Evolutionary conservation across 1,139 yeast genomes (phyloP).

Genomic region (Pichia cactophila): DNA sequence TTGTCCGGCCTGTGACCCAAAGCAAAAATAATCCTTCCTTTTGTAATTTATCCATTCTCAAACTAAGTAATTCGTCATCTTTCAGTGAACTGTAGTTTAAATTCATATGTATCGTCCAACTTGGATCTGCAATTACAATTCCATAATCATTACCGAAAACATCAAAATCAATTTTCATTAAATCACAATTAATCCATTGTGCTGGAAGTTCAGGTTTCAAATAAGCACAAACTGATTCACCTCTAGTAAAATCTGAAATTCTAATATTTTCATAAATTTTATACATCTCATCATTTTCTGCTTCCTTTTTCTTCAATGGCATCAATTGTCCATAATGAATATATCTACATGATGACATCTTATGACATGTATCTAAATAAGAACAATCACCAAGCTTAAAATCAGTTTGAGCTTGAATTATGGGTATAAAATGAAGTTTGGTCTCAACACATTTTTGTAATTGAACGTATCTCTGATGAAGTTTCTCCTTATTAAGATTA

Average conservation of each 20-base stretch:
- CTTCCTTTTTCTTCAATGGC: conserved; percentile 31
- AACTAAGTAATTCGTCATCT: conserved; percentile 58
- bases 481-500: background rate
- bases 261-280: conserved; percentile 27
- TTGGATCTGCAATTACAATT: conserved; percentile 84
- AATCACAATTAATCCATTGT: conserved; percentile 86
- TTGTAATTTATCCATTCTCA: conserved; percentile 64
- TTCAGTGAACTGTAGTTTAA: conserved; percentile 72
- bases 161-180: conserved; percentile 59
- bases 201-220: conserved; percentile 37
- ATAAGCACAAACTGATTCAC: conserved; percentile 36
- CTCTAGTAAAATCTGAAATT: conserved; percentile 44
- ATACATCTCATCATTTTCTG: conserved; percentile 16
- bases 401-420: conserved; percentile 52
- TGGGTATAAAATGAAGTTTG: conserved; percentile 58
- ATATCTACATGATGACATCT: conserved; percentile 71
- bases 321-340: conserved; percentile 65
- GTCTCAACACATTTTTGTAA: conserved; percentile 36
- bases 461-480: conserved; percentile 8
- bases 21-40: conserved; percentile 75
- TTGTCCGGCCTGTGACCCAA: conserved; percentile 94
- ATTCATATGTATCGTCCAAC: conserved; percentile 84
- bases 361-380: conserved; percentile 88
- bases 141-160: conserved; percentile 71
- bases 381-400: conserved; percentile 81